Evolutionary conservation across 2,329 filamentous ascomycete species (phyloP), one percentile per base, ranked within the genome.

Genomic region (Colletotrichum sidae): DNA sequence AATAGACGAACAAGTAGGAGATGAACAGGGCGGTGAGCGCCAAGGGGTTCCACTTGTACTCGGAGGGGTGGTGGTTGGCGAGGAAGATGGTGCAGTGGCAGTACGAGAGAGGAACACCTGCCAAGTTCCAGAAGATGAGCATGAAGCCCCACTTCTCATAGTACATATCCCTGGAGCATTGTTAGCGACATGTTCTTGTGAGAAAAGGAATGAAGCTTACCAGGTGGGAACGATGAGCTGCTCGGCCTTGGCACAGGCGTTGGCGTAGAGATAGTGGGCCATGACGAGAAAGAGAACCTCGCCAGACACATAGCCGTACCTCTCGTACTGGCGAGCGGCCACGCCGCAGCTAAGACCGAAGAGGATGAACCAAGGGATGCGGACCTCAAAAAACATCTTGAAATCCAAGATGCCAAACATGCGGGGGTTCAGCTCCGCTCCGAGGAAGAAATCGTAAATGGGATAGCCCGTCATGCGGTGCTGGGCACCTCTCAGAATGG

Each of bases 111-210:
- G 94, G 94, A 34, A 97, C 94, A 70, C 94, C 94, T 51, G 94
- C 93, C 76, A 97, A 84, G 80, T 97, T 97, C 94, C 94, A 97
- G 87, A 97, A 97, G 78, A 96, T 96, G 70, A 97, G 87, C 94
- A 97, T 97, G 83, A 97, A 97, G 56, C 94, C 94, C 88, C 92
- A 94, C 81, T 97, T 97, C 84, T 97, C 94, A 73, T 93, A 95
- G 83, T 96, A 97, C 91, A 97, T 97, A 74, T 97, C 94, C 91
- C 77, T 78, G 46, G n/a, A 38, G 17, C n/a, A 8, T 2, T 35
- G 60, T 63, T 35, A 63, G 60, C 11, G n/a, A 44, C 6, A 8
- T 8, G 12, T 10, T 13, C 5, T 34, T 8, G 17, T 9, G 12
- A 12, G 39, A 17, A 25, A 17, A 10, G 3, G n/a, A 3, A 50